A percentile compares a stretch with the other conserved stretches of the same genome.
Evolutionary conservation across 1,284 basidiomycete genomes (phyloP).

Genomic region (Coniferiporia weirii): DNA sequence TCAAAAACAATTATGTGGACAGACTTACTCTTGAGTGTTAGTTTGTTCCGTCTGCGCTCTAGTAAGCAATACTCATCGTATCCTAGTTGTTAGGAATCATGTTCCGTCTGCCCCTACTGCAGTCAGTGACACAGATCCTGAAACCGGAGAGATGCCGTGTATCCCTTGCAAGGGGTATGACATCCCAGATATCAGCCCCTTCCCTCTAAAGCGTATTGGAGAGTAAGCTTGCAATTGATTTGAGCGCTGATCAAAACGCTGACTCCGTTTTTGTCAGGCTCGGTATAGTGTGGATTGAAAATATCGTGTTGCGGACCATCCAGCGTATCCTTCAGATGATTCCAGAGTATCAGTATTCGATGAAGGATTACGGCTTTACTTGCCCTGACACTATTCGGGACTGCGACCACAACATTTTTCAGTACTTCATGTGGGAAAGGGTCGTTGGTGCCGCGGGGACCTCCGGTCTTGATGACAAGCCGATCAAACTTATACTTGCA

Average conservation of each 20-base stretch:
- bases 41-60: background rate
- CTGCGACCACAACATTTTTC: constrained; percentile 39
- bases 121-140: constrained; percentile 33
- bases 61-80: constrained; percentile 3
- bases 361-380: constrained; percentile 38
- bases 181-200: background rate
- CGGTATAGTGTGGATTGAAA: constrained; percentile 37
- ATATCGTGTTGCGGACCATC: constrained; percentile 49
- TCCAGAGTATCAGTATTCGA: constrained; percentile 31
- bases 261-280: constrained; percentile 1
- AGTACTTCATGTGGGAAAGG: constrained; percentile 46
- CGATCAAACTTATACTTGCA: constrained; percentile 43
- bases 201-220: constrained; percentile 16
- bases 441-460: constrained; percentile 17
- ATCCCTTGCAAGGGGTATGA: constrained; percentile 34
- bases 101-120: constrained; percentile 34
- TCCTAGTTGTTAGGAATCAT: constrained; percentile 24
- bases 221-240: constrained; percentile 5
- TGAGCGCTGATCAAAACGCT: constrained; percentile 28
- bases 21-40: constrained; percentile 27
- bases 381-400: constrained; percentile 31
- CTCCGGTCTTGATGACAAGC: constrained; percentile 22
- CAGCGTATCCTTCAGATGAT: constrained; percentile 48
- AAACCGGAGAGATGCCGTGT: constrained; percentile 38
- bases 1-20: constrained; percentile 30